Evolutionary conservation across 257 asterid species (phyloP), one percentile per base, ranked within the genome.

Genomic region (Ballota nigra): DNA sequence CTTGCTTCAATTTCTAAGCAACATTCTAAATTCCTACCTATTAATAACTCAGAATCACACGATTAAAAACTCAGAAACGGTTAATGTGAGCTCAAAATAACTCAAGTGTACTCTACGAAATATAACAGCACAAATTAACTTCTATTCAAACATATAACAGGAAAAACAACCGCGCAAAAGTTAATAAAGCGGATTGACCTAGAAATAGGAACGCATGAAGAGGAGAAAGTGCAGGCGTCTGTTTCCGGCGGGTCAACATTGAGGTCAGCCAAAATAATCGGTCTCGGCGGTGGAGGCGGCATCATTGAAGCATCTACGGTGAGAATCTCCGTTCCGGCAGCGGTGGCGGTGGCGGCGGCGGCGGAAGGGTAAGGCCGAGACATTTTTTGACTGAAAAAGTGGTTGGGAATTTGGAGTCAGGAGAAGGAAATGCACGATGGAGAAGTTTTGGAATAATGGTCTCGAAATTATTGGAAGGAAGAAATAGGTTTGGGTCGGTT

Each of bases 181-280:
- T 8, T 6, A 51, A 28, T 40, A 56, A 18, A 16, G 67, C 69
- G 29, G 15, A 56, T 40, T 11, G 58, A 89, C 92, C 93, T 83
- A 13, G 86, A 81, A 71, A 51, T 20, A 19, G 80, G 79, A 71
- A 70, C 86, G 63, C 6, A 84, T 10, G 80, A 40, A 18, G 87
- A 31, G 38, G 86, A 52, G 60, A 72, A 78, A 24, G 78, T 79
- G 61, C 52, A 77, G 58, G 76, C 74, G 72, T 87, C 88, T 3
- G 86, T 59, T 7, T 89, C 87, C 29, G 85, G 90, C 34, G 92
- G 95, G 81, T 87, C 95, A 81, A 80, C 88, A 77, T 87, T 89
- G 72, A 89, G 96, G 88, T 89, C 96, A 72, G 94, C 93, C 77
- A 87, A 22, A 57, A 89, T 72, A 58, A 80, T 38, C 61, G 86